A percentile compares a stretch with the other conserved stretches of the same genome.
Conservation (phyloP, 129 eudicot species). For the Saposhnikovia divaricata region DNA sequence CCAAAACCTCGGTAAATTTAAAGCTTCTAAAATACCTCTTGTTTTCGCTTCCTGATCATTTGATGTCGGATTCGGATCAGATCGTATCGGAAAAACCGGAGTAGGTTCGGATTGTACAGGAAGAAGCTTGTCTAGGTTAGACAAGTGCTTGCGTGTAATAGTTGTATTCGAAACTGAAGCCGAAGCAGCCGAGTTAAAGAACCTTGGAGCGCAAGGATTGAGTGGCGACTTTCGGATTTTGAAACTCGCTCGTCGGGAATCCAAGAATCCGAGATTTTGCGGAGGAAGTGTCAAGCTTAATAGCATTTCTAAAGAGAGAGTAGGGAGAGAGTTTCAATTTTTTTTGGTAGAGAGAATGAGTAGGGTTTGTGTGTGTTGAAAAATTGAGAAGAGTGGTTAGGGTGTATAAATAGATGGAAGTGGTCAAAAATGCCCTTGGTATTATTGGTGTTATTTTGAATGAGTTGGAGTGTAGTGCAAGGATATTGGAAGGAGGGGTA, state of each 20-base stretch:
- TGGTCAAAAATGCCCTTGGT: neutral
- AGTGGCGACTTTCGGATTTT: conserved; percentile 35
- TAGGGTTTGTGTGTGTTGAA: neutral
- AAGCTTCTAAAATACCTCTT: conserved; percentile 37
- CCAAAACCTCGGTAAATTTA: conserved; percentile 56
- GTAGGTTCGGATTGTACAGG: conserved; percentile 25
- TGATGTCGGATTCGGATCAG: conserved; percentile 10
- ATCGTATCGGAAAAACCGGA: conserved; percentile 11
- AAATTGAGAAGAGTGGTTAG: neutral
- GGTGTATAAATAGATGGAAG: neutral
- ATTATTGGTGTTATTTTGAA: neutral
- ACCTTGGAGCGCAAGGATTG: conserved; percentile 29
- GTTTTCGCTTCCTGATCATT: conserved; percentile 26
- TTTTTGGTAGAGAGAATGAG: neutral
- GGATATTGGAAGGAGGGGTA: neutral
- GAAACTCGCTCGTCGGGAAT: conserved; percentile 32
- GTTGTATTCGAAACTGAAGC: conserved; percentile 13
- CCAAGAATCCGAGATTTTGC: conserved; percentile 28
- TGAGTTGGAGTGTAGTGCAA: neutral
- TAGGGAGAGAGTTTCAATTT: neutral
- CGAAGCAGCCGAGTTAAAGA: conserved; percentile 13
- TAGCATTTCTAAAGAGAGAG: conserved; percentile 30
- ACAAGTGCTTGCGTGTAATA: conserved; percentile 33
- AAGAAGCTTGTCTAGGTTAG: conserved; percentile 59
- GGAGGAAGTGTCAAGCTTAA: conserved; percentile 61